Evolutionary conservation across 73 alveolate species (phyloP).

Genomic region (Stentor roeselii): DNA sequence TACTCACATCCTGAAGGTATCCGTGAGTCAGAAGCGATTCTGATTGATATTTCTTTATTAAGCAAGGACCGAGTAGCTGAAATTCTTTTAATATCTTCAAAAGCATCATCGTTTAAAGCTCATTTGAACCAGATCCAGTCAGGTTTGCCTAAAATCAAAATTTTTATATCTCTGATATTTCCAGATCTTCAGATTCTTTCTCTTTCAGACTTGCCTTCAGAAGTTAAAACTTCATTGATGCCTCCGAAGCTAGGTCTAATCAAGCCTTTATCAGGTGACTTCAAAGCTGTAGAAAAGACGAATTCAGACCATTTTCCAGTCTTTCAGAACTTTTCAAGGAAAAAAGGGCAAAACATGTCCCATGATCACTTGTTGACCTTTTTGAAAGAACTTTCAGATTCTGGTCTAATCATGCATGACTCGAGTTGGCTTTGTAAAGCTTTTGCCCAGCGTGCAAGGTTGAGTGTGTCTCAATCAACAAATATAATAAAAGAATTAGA

Average conservation of each 20-base stretch:
- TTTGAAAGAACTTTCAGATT: constrained; percentile 4
- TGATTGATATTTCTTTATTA: neutral
- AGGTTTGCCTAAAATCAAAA: neutral
- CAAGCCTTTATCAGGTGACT: neutral
- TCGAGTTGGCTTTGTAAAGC: neutral
- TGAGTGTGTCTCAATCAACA: neutral
- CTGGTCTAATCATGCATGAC: neutral
- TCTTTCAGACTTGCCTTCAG: neutral
- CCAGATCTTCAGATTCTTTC: neutral
- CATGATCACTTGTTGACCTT: neutral
- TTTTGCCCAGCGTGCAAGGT: neutral
- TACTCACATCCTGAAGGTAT: neutral
- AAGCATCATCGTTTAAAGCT: neutral
- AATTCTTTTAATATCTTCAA: neutral
- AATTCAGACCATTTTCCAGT: neutral
- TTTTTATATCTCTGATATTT: neutral
- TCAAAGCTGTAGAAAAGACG: neutral
- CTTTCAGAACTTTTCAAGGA: neutral
- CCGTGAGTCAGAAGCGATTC: neutral
- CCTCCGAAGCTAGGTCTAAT: neutral
- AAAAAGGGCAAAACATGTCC: neutral
- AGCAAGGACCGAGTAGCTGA: neutral
- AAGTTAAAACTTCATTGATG: neutral
- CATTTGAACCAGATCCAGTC: neutral
- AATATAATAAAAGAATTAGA: neutral